Evolutionary conservation across 148 eudicot species (phyloP).

Genomic region (Dysphania ambrosioides): DNA sequence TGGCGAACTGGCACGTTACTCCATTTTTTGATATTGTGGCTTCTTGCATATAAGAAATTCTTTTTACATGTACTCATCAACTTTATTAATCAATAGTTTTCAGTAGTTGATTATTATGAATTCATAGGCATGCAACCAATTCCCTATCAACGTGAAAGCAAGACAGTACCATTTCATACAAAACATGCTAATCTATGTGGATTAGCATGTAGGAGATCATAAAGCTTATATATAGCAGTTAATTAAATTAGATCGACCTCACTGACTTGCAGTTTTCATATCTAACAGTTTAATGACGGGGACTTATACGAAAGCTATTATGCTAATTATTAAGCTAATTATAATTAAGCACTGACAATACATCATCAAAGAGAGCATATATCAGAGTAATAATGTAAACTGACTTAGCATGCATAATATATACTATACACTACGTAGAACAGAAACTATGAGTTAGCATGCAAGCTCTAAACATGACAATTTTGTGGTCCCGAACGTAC

Average conservation of each 20-base stretch:
- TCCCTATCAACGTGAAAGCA: too few species aligned
- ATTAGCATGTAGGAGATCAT: not conserved
- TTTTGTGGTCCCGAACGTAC: conserved; percentile 22
- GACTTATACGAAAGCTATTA: conserved; percentile 2
- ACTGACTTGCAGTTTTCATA: not conserved
- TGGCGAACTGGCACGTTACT: too few species aligned
- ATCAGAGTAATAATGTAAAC: not conserved
- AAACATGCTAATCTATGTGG: not conserved
- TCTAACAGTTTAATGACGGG: not conserved
- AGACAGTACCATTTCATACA: not conserved
- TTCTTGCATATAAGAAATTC: too few species aligned
- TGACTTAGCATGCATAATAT: not conserved
- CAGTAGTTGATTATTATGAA: too few species aligned
- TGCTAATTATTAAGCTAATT: too few species aligned
- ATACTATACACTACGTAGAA: not conserved
- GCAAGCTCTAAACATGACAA: conserved; percentile 1
- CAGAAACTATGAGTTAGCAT: not conserved
- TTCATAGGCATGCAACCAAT: too few species aligned
- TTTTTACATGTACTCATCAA: too few species aligned
- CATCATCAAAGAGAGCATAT: not conserved
- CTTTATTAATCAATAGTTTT: too few species aligned
- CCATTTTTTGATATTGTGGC: too few species aligned
- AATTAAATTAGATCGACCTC: not conserved
- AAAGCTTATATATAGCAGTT: not conserved
- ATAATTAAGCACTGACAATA: conserved; percentile 5